Evolutionary conservation across 768 basidiomycete species (phyloP), one percentile per base, ranked within the genome.

Genomic region (Rhodocollybia butyracea): DNA sequence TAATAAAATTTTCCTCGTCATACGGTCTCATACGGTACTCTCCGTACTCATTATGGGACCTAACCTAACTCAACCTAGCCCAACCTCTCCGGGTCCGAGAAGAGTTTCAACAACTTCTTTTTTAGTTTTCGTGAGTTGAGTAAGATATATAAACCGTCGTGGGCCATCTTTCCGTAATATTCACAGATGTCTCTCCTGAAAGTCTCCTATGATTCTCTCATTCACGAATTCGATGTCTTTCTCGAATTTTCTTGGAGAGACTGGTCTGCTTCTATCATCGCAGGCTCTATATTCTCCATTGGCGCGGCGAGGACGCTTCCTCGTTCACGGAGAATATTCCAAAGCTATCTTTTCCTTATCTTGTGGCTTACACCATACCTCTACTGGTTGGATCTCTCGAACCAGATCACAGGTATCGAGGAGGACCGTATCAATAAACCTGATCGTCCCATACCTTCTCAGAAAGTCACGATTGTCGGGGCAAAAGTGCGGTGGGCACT

Each of bases 361-460:
- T 31, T 57, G 22, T 64, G 60, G 59, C 43, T 63, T 29, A 46
- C 51, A 13, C 41, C 40, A 17, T 61, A 38, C 45, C 38, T 63
- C 48, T 63, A n/a, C n/a, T n/a, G n/a, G n/a, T n/a, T n/a, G n/a
- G n/a, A n/a, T n/a, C n/a, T n/a, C n/a, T n/a, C n/a, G 61, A 66
- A 66, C 56, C 64, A 66, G 41, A 59, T 61, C 41, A 38, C 40
- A 5, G 60, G 59, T 21, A 27, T 63, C 29, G 60, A 57, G 7
- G 64, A 66, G 42, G 64, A 66, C 40, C 51, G 55, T 31, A 51
- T 64, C 21, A 63, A 66, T 52, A 66, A 66, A 54, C 64, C 64
- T 0, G 60, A 64, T 42, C 21, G 64, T 39, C 63, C 64, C 2
- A 55, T 66, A 24, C 57, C 60, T 2, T 62, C 61, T 3, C 63